phyloP scores from a whole-genome alignment of 2,329 filamentous ascomycete species.

The Fusarium anguioides region DNA sequence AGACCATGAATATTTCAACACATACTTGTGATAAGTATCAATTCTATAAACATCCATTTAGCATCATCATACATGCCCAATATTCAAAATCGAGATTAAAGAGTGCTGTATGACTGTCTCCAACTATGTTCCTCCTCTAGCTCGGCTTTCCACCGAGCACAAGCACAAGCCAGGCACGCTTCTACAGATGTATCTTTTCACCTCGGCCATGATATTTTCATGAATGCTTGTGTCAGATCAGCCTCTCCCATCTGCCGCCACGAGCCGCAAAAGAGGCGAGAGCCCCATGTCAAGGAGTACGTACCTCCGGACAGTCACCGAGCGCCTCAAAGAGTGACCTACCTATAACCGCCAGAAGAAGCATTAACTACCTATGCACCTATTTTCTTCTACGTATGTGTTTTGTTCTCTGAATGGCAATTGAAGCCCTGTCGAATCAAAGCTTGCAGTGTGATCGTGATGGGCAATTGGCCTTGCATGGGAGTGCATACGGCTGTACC shows the following conservation, averaged over 20 bases:
- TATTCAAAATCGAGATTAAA: slow-evolving; percentile 2
- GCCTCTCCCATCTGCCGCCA: slow-evolving; percentile 25
- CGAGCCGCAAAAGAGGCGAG: slow-evolving; percentile 25
- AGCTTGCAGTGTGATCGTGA: slow-evolving; percentile 25
- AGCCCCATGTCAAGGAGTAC: slow-evolving; percentile 22
- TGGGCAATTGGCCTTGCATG: slow-evolving; percentile 15
- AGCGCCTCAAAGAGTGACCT: slow-evolving; percentile 25
- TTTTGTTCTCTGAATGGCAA: background rate
- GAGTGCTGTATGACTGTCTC: background rate
- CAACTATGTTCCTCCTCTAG: background rate
- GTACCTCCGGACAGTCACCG: slow-evolving; percentile 46
- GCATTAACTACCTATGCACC: too few relatives aligned
- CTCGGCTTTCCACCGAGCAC: slow-evolving; percentile 40
- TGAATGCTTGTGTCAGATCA: slow-evolving; percentile 28
- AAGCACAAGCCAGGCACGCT: slow-evolving; percentile 3
- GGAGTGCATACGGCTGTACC: background rate
- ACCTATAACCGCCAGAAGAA: slow-evolving; percentile 3
- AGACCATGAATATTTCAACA: background rate
- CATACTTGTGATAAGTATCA: background rate
- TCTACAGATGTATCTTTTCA: slow-evolving; percentile 23
- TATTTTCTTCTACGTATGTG: background rate
- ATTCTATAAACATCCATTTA: background rate
- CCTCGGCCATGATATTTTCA: slow-evolving; percentile 35
- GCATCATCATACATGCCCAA: background rate
- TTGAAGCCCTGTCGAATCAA: slow-evolving; percentile 18